These are phyloP conservation scores for Claviceps spartinae DNA, from an alignment of 2,329 filamentous ascomycete species.

Conservation along the genomic window DNA sequence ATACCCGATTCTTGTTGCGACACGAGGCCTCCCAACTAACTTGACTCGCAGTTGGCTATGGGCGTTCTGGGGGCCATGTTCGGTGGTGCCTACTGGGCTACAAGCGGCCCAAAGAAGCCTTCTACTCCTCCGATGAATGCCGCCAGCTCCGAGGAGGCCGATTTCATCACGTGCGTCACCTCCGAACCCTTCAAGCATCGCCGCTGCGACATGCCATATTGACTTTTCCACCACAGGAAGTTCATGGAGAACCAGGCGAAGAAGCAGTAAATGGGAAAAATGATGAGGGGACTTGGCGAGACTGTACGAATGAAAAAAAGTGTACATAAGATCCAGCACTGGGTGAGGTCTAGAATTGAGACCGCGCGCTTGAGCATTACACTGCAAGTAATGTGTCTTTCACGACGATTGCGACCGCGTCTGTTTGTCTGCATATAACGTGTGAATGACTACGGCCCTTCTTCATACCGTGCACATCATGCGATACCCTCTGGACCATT, in stretches of 20 bases:
- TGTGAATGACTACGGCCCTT: not conserved
- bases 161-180: constrained; percentile 48
- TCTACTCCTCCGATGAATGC: constrained; percentile 46
- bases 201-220: not conserved
- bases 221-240: constrained; percentile 16
- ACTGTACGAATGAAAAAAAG: constrained; percentile 16
- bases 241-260: constrained; percentile 28
- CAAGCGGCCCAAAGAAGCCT: constrained; percentile 31
- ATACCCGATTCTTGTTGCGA: constrained; percentile 6
- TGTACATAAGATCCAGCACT: constrained; percentile 18
- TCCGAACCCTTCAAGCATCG: constrained; percentile 3
- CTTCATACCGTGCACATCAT: not conserved
- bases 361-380: not conserved
- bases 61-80: constrained; percentile 39
- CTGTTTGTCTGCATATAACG: not conserved
- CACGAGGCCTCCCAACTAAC: constrained; percentile 3
- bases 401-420: not conserved
- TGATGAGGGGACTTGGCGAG: constrained; percentile 6
- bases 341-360: not conserved
- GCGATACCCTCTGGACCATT: not conserved
- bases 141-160: constrained; percentile 46
- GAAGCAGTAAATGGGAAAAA: constrained; percentile 21
- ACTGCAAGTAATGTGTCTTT: not conserved
- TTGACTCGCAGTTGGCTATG: constrained; percentile 38
- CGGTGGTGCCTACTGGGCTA: constrained; percentile 31